Evolutionary conservation across 192 early-diverging fungal species (phyloP), one percentile per base, ranked within the genome.

Genomic region (Lunasporangiospora selenospora): DNA sequence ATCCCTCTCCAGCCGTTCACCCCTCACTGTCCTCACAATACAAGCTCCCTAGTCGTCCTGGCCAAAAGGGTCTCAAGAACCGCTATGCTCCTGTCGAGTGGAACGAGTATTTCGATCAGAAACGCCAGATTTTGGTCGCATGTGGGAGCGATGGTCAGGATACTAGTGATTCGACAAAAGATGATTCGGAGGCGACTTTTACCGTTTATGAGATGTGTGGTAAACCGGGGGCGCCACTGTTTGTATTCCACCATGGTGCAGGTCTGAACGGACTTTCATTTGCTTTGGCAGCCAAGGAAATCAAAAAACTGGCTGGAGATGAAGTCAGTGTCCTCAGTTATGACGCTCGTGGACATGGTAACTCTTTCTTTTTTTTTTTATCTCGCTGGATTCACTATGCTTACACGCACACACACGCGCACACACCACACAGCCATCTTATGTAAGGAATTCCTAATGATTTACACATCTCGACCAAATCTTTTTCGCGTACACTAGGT

Each of bases 231-330:
- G 82, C 80, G n/a, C 88, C 89, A 0, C 24, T 90, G 3, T 92
- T 92, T 80, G 80, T 92, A 27, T 73, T 91, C 61, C 91, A 92
- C 77, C 92, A 94, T 73, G 92, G 92, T n/a, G 92, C 90, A 3
- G 92, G 91, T 11, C 80, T 83, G 57, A 79, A 83, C 2, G 90
- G 77, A 0, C 67, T 90, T 27, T 83, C 89, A 1, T 94, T 90
- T 62, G 92, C 83, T 1, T 67, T 94, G 21, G 64, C 80, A 3
- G 79, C 84, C 21, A 81, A 79, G 46, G 56, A 80, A 41, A 83
- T 92, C 32, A 59, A 60, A 21, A 41, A 53, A n/a, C 42, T 69
- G n/a, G 70, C 70, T 9, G 55, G 83, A 0, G 40, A 67, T 13
- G 59, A 62, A 26, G 77, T 33, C 24, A 75, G 81, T 0, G 53